Base-by-base conservation (phyloP, 495 filamentous ascomycete species). In the Neurospora terricola region DNA sequence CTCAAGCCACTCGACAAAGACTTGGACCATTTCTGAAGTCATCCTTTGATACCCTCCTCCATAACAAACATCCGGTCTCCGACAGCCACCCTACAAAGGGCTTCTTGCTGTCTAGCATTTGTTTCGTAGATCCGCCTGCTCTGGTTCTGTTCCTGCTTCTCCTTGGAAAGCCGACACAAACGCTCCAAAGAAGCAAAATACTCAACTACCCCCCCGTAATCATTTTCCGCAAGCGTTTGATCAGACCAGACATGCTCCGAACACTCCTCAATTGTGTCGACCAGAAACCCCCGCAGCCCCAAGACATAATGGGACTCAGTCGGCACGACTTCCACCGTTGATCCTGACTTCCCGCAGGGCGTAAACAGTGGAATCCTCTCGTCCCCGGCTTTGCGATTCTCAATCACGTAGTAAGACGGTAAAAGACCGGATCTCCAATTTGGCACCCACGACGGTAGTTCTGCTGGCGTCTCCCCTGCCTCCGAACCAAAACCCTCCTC, bases 381-480 rank as follows among this genome's bases (percentile, higher is more conserved):
- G 7, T 62, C 68, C 0, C 18, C 37, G 10, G 72, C 71, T 8
- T 45, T 69, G 62, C 43, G 43, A 21, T 48, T 48, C 18, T 23
- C 43, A 21, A 75, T 70, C 10, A 38, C 43, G 37, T 75, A 73
- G 21, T 42, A 72, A 12, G 74, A 75, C 7, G 37, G 66, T 14
- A n/a, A 23, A 11, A 70, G 9, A 16, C 36, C 21, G 8, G 69
- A 5, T 23, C 30, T 14, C 71, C 71, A 75, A 40, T 73, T 73
- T 10, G 75, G 73, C 6, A 74, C 75, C 73, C 75, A 76, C 2
- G 71, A 73, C 11, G 75, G 75, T 59, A 77, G 9, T 5, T 27
- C 6, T n/a, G n/a, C n/a, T n/a, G n/a, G n/a, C n/a, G n/a, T n/a
- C n/a, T n/a, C n/a, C n/a, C n/a, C n/a, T n/a, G n/a, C n/a, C n/a